These are phyloP conservation scores for Chaetomiaceae sp. DNA, from an alignment of 2,329 filamentous ascomycete species.

Conservation along the genomic window DNA sequence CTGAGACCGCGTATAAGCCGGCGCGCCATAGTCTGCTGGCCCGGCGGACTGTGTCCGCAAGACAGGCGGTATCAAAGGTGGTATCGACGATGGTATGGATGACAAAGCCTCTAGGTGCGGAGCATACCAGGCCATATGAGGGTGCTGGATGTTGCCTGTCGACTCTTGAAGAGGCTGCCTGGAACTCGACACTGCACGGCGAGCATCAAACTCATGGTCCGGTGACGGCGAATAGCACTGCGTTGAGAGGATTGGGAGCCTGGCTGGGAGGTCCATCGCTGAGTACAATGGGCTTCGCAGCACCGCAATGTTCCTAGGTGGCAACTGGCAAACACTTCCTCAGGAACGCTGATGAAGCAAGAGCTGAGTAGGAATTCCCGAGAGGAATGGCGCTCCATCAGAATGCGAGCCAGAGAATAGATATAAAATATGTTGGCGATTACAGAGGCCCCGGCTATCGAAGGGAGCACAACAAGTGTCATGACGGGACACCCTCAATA, in stretches of 20 bases:
- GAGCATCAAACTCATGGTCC: slow-evolving; percentile 44
- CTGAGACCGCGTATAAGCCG: slow-evolving; percentile 28
- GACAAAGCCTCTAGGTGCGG: slow-evolving; percentile 40
- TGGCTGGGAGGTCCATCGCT: slow-evolving; percentile 37
- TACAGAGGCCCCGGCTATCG: slow-evolving; percentile 10
- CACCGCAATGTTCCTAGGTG: slow-evolving; percentile 6
- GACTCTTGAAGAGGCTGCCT: slow-evolving; percentile 50
- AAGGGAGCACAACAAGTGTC: slow-evolving; percentile 17
- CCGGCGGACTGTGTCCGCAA: slow-evolving; percentile 50
- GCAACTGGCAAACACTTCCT: slow-evolving; percentile 7
- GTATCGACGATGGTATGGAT: slow-evolving; percentile 39
- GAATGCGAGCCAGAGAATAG: slow-evolving; percentile 26
- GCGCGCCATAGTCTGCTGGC: slow-evolving; percentile 41
- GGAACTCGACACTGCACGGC: slow-evolving; percentile 34
- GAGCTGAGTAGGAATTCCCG: slow-evolving; percentile 19
- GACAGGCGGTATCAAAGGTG: slow-evolving; percentile 42
- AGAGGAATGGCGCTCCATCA: slow-evolving; percentile 26
- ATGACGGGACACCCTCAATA: slow-evolving; percentile 15
- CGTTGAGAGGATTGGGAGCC: slow-evolving; percentile 45
- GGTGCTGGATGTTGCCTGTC: slow-evolving; percentile 48
- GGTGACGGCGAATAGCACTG: slow-evolving; percentile 48
- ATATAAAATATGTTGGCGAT: slow-evolving; percentile 27
- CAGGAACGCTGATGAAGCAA: slow-evolving; percentile 18
- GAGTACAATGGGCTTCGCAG: slow-evolving; percentile 11
- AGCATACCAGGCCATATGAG: slow-evolving; percentile 30